These are phyloP conservation scores for Eutrema japonicum DNA, from an alignment of 345 rosid genomes.

Conservation along the genomic window DNA sequence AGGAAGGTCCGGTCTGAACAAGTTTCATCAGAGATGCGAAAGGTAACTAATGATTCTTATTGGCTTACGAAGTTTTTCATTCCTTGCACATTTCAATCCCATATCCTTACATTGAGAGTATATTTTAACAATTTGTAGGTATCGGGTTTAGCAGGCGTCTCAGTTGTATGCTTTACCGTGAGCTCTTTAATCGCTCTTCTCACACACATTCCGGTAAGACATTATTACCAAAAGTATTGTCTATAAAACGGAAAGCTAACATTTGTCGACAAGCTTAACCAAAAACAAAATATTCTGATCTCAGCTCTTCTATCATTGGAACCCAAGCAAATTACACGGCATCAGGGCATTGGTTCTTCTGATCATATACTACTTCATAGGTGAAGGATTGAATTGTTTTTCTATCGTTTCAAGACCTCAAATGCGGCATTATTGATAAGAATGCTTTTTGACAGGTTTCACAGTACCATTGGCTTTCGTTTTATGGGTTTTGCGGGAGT, in stretches of 20 bases:
- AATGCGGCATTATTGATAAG: conserved; percentile 7
- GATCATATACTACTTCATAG: conserved; percentile 49
- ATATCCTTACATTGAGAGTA: background rate
- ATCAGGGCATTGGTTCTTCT: conserved; percentile 46
- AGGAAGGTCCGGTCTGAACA: conserved; percentile 49
- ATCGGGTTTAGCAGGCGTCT: conserved; percentile 48
- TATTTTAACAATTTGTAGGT: conserved; percentile 31
- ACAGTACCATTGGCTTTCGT: conserved; percentile 47
- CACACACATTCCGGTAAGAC: conserved; percentile 45
- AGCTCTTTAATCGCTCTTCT: conserved; percentile 45
- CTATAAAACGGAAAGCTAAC: background rate
- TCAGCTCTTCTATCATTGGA: conserved; percentile 52
- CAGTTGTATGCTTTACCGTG: conserved; percentile 46
- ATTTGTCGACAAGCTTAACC: conserved; percentile 12
- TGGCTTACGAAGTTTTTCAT: background rate
- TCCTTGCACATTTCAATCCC: background rate
- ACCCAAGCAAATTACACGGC: conserved; percentile 43
- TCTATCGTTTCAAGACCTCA: background rate
- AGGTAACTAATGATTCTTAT: conserved; percentile 36
- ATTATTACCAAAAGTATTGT: background rate
- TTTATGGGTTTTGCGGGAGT: conserved; percentile 46
- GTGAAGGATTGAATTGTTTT: conserved; percentile 21
- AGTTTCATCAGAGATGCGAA: conserved; percentile 47
- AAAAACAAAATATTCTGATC: conserved; percentile 14
- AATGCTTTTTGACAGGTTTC: conserved; percentile 31